These are phyloP conservation scores for Saccharomycopsis synnaedendra DNA, from an alignment of 805 yeast species.

Conservation along the genomic window DNA sequence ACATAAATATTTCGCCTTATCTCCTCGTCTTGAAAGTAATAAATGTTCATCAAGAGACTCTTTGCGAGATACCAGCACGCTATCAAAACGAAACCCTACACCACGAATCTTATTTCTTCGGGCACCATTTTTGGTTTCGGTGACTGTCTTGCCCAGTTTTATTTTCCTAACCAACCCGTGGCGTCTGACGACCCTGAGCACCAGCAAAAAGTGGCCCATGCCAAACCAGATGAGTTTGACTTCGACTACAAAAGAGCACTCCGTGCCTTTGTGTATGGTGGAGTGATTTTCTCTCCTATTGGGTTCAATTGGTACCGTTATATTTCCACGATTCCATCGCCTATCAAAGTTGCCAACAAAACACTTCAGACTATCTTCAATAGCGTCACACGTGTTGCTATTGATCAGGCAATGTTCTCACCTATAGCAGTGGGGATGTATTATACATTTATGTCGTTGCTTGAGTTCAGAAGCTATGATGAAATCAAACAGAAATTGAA, in stretches of 20 bases:
- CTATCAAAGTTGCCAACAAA: conserved; percentile 1
- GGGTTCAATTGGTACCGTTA: conserved; percentile 62
- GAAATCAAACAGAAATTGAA: conserved; percentile 32
- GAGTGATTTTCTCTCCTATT: conserved; percentile 62
- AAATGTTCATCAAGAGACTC: conserved; percentile 1
- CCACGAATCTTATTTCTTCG: conserved; percentile 43
- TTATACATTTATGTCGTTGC: conserved; percentile 49
- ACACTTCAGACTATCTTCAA: conserved; percentile 11
- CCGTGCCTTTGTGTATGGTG: conserved; percentile 63
- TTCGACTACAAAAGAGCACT: conserved; percentile 33
- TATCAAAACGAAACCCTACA: conserved; percentile 34
- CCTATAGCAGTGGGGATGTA: conserved; percentile 71
- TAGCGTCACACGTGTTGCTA: conserved; percentile 35
- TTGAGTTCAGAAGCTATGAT: conserved; percentile 41
- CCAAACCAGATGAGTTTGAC: conserved; percentile 29
- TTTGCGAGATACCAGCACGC: conserved; percentile 7
- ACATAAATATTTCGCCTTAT: neutral
- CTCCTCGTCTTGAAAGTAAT: neutral
- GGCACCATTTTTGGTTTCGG: conserved; percentile 65
- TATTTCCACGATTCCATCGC: conserved; percentile 20
- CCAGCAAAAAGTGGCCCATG: neutral
- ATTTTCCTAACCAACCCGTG: conserved; percentile 27
- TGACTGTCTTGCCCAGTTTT: conserved; percentile 58
- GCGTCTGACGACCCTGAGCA: conserved; percentile 7
- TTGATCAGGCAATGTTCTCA: conserved; percentile 70